Evolutionary conservation across 179 eudicot species (phyloP), one percentile per base, ranked within the genome.

Genomic region (Monotropa hypopitys): DNA sequence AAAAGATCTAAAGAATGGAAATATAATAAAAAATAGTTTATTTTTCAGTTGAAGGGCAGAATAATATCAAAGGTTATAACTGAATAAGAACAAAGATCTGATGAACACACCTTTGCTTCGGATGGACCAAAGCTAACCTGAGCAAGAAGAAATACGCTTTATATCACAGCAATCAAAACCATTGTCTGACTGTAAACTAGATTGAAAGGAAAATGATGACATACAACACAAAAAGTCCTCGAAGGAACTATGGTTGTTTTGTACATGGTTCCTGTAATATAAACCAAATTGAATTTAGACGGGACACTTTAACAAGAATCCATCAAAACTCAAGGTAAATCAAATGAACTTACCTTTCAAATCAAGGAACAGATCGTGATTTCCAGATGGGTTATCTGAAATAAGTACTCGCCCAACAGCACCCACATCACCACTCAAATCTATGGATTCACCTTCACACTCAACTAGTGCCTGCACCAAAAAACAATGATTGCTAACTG

Each of bases 391-490:
- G 51, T 79, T 84, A 67, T 90, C 93, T 67, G 99, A 83, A 77
- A 95, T 86, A 75, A 89, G 86, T 45, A 95, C 85, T 73, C 99
- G 84, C 30, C 99, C 99, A 79, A 95, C 99, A 78, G 97, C 88
- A 83, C 99, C 99, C 84, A 93, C 85, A 82, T 95, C 99, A 81
- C 99, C 99, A 86, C 99, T 93, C 85, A 95, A 83, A 84, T 95
- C 99, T 78, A 95, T 93, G 77, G 97, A 90, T 75, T 93, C 97
- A 65, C 95, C 97, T 83, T 91, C 99, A 83, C 99, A 95, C 87
- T 95, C 99, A 82, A 95, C 92, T 81, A 95, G 97, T 47, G 92
- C 97, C 99, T 95, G 88, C 68, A 83, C 23, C 28, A 79, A 72
- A 21, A 65, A 23, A 74, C 26, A 81, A 53, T 26, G 51, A 11